A percentile compares a stretch with the other conserved stretches of the same genome.
phyloP scores from a whole-genome alignment of 176 grass and related monocot species.

The Dendrocalamus sinicus region DNA sequence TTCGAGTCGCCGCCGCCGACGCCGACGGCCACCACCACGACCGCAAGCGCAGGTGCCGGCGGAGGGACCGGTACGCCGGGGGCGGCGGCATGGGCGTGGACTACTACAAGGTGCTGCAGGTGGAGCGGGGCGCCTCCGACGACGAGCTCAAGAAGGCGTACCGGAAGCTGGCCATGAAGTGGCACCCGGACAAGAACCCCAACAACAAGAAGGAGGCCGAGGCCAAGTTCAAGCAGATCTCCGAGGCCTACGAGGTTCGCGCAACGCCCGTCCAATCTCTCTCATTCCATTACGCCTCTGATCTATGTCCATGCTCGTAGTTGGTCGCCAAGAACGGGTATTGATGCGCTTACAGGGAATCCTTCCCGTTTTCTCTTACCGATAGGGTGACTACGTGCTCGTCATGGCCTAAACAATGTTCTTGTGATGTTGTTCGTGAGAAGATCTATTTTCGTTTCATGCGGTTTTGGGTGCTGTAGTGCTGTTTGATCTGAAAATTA shows the following conservation, averaged over 20 bases:
- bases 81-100: conserved; percentile 61
- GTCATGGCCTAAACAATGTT: background rate
- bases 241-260: conserved; percentile 81
- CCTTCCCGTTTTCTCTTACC: background rate
- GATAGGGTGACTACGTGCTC: background rate
- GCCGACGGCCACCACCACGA: background rate
- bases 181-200: conserved; percentile 87
- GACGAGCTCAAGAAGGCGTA: conserved; percentile 83
- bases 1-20: background rate
- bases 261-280: background rate
- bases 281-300: conserved; percentile 1
- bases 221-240: conserved; percentile 88
- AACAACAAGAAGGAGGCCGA: conserved; percentile 77
- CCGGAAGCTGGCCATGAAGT: conserved; percentile 83
- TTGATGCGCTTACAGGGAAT: background rate
- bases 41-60: background rate
- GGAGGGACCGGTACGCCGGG: background rate
- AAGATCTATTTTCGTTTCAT: conserved; percentile 22
- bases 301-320: conserved; percentile 21
- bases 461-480: background rate
- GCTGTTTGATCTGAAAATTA: conserved; percentile 23
- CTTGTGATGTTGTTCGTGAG: background rate
- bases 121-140: conserved; percentile 54
- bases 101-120: conserved; percentile 79
- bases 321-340: background rate